Conservation (phyloP, 768 basidiomycete species). For the Coprinellus micaceus region DNA sequence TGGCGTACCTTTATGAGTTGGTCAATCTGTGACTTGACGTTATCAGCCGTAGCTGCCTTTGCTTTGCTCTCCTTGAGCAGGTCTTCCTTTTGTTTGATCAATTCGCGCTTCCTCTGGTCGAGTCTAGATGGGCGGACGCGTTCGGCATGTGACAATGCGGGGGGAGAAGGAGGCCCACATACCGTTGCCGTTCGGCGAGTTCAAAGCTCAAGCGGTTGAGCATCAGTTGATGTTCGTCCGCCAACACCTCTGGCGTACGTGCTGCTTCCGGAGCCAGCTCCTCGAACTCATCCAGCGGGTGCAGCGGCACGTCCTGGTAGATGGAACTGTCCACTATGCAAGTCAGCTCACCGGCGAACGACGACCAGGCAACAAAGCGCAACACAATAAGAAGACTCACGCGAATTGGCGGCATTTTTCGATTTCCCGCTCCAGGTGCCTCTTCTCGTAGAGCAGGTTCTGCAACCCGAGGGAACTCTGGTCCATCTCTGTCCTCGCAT, state of each 20-base stretch:
- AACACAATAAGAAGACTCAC: slow-evolving; percentile 49
- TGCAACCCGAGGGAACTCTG: slow-evolving; percentile 82
- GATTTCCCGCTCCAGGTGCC: slow-evolving; percentile 87
- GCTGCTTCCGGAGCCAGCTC: slow-evolving; percentile 66
- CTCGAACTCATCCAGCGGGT: slow-evolving; percentile 65
- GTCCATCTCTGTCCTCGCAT: slow-evolving; percentile 86
- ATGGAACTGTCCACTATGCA: slow-evolving; percentile 54
- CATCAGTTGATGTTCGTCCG: slow-evolving; percentile 81
- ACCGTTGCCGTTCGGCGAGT: slow-evolving; percentile 86
- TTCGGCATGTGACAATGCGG: slow-evolving; percentile 3
- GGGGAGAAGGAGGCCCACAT: slow-evolving; percentile 16
- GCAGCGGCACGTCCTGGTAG: slow-evolving; percentile 82
- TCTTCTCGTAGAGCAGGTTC: slow-evolving; percentile 84
- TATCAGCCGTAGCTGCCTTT: slow-evolving; percentile 72
- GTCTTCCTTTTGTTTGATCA: slow-evolving; percentile 68
- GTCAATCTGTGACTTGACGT: slow-evolving; percentile 75
- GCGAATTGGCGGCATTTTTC: slow-evolving; percentile 91
- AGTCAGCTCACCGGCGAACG: not conserved
- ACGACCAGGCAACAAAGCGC: not conserved
- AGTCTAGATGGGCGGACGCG: slow-evolving; percentile 42
- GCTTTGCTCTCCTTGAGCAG: slow-evolving; percentile 75
- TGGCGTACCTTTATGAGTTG: slow-evolving; percentile 61
- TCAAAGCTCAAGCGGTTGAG: slow-evolving; percentile 85
- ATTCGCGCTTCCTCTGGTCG: slow-evolving; percentile 66
- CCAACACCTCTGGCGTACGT: slow-evolving; percentile 54